These are phyloP conservation scores for Backusella parvicylindrica DNA, from an alignment of 192 early-diverging fungal genomes.

Conservation along the genomic window DNA sequence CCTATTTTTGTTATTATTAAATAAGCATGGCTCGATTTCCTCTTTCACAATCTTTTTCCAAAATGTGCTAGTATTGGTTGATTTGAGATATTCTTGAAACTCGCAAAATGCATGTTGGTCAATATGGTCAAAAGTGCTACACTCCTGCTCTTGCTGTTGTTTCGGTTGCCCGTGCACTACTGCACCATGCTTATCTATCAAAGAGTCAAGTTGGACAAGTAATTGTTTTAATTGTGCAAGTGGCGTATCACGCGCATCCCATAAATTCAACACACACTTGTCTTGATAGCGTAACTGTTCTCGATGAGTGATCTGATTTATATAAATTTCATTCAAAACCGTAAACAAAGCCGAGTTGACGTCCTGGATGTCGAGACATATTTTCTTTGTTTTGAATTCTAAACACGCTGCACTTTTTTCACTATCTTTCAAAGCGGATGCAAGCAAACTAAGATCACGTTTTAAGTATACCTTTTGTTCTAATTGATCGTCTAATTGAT, in stretches of 20 bases:
- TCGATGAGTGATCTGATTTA: not conserved
- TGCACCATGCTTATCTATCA: not conserved
- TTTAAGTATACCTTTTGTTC: not conserved
- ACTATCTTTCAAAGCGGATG: not conserved
- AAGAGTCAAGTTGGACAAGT: not conserved
- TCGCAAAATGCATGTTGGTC: not conserved
- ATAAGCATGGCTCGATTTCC: not conserved
- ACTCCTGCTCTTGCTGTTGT: not conserved
- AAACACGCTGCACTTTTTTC: not conserved
- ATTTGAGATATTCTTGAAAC: not conserved
- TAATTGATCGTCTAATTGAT: not conserved
- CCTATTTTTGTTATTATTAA: not conserved
- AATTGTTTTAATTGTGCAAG: not conserved
- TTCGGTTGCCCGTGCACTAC: not conserved
- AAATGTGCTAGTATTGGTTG: not conserved
- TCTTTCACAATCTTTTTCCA: not conserved
- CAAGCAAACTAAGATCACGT: not conserved
- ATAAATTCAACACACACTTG: not conserved
- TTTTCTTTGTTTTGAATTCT: not conserved
- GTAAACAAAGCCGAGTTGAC: not conserved
- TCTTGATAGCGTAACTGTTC: not conserved
- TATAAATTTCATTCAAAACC: conserved; percentile 2
- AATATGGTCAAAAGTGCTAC: not conserved
- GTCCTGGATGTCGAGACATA: not conserved
- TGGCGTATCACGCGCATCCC: not conserved